Base-by-base conservation (phyloP, 2,329 filamentous ascomycete species). In the Diaporthe longicolla region DNA sequence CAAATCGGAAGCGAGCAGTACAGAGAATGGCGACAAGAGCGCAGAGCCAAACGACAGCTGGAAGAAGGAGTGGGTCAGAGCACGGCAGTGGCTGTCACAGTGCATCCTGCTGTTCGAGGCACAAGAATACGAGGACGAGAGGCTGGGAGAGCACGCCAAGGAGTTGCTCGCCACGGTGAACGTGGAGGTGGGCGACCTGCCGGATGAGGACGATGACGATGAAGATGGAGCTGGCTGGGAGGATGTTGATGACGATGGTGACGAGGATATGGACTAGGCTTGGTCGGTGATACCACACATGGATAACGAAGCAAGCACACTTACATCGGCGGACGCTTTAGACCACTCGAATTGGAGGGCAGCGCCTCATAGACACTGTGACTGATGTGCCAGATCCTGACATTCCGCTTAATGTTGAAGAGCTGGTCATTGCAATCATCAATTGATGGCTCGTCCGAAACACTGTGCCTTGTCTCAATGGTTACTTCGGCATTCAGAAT, bases 41-140 rank as follows among this genome's bases (percentile, higher is more conserved):
- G 80, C 78, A 79, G 85, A 79, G 73, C 79, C 79, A 50, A 79
- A 79, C 13, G 77, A 90, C 61, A 85, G 86, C 63, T 90, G 90
- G 84, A 89, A 89, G 77, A 86, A 88, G 0, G 89, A 91, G 7
- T 91, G 95, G 88, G 90, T 90, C 72, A 92, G 94, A 21, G 94
- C 95, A 79, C 90, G 94, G 71, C 91, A 93, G 79, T 98, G 95
- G 94, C 87, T 98, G 61, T 91, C 90, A 73, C 94, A 93, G 79
- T 94, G 94, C 80, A 86, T 97, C 76, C 92, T 92, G 80, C 88
- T 98, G n/a, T 98, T 94, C 82, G 85, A 90, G 52, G 81, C 89
- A 78, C 89, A 97, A 78, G 92, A 96, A 70, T 98, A 98, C 81
- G 95, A 97, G 81, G 94, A 97, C 78, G 93, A 95, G 75, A 87